Evolutionary conservation across 2,329 filamentous ascomycete genomes (phyloP), one percentile per base, ranked within the genome.

Genomic region (Fusarium abutilonis): DNA sequence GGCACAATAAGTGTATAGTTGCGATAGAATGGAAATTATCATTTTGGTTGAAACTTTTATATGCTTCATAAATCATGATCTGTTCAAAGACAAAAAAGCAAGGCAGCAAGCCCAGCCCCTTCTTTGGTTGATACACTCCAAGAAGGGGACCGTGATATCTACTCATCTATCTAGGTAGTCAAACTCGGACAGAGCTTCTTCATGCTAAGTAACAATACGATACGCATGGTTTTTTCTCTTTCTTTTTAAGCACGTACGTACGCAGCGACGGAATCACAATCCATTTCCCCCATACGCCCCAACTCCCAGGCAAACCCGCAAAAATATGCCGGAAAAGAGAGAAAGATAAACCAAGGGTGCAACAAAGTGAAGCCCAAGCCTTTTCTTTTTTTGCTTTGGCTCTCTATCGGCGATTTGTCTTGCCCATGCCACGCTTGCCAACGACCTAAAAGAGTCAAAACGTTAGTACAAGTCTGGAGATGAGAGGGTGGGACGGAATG

Each of bases 361-460:
- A 69, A 58, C 51, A 57, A 46, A 56, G 32, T 43, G 38, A 56
- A 50, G 17, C 46, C 43, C 23, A 36, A 19, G 23, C 23, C 8
- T 26, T 26, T 26, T 26, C 8, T 8, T 26, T 26, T 8, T 38
- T 23, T 8, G 17, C 10, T 35, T 51, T 31, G 41, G 23, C 52
- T 50, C 50, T 61, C 82, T 83, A 91, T 76, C 89, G 86, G 68
- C 88, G 86, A 72, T 86, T 80, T 56, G 92, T 94, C 84, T 95
- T 97, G 78, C 95, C 94, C 74, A 96, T 93, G 64, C 91, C 89
- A 76, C 95, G 90, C 85, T 98, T 99, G 72, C 95, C 95, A 60
- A 90, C 84, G 75, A 92, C 88, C 91, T 93, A 56, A 50, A 32
- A 41, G 10, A 63, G 42, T 41, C 43, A 19, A 43, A 15, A 13